Conservation (phyloP, 176 grass and related monocot species). For the Aegilops speltoides region DNA sequence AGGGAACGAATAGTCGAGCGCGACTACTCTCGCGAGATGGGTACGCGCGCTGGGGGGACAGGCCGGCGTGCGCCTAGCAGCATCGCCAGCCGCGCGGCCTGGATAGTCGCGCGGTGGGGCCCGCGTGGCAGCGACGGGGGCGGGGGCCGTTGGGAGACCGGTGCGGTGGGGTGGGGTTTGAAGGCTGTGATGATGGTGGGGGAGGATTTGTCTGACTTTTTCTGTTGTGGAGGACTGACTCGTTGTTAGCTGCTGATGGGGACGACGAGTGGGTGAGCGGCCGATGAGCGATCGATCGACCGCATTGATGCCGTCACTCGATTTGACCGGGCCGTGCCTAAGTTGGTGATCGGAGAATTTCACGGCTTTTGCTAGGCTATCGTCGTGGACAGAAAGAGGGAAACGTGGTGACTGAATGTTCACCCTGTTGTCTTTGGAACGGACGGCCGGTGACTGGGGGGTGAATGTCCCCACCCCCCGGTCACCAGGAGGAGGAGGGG, state of each 20-base stretch:
- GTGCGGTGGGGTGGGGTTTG: not conserved
- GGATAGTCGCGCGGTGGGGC: not conserved
- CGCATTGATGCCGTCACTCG: not conserved
- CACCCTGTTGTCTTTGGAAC: too few species aligned
- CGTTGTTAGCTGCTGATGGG: not conserved
- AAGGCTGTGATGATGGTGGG: not conserved
- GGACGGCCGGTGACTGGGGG: too few species aligned
- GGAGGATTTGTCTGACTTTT: not conserved
- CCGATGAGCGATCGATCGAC: not conserved
- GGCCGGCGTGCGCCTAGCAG: conserved; percentile 39
- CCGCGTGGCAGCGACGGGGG: not conserved
- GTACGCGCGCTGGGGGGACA: conserved; percentile 2
- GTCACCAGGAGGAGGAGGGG: too few species aligned
- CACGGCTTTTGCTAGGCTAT: not conserved
- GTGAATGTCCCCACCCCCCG: too few species aligned
- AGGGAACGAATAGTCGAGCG: not conserved
- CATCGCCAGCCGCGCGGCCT: not conserved
- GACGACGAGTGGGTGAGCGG: not conserved
- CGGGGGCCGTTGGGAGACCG: not conserved
- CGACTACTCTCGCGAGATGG: not conserved
- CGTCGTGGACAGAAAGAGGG: rapidly evolving
- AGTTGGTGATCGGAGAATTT: not conserved
- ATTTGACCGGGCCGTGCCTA: not conserved
- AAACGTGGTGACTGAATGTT: not conserved
- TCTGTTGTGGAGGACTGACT: not conserved